Evolutionary conservation across 2,329 filamentous ascomycete species (phyloP).

Genomic region (Botrytis paeoniae): DNA sequence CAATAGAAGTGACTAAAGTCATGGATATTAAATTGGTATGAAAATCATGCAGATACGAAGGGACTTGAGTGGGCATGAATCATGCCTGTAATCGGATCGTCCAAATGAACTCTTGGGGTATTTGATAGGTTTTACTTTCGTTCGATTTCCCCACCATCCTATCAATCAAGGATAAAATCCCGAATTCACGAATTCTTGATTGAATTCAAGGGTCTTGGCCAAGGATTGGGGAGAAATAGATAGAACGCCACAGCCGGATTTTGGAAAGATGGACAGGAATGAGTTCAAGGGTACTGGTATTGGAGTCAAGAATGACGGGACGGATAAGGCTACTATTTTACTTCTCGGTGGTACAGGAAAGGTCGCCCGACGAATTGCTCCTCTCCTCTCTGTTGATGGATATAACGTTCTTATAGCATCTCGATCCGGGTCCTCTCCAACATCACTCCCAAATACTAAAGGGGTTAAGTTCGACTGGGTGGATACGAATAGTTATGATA

Average conservation of each 20-base stretch:
- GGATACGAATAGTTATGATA: slow-evolving; percentile 42
- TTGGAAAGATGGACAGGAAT: neutral
- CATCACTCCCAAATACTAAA: slow-evolving; percentile 13
- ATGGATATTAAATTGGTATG: neutral
- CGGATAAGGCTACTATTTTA: neutral
- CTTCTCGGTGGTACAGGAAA: slow-evolving; percentile 48
- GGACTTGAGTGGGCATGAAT: neutral
- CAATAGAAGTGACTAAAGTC: neutral
- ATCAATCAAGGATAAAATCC: neutral
- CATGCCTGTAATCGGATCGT: neutral
- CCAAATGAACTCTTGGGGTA: neutral
- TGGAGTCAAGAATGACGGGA: neutral
- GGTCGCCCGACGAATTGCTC: slow-evolving; percentile 42
- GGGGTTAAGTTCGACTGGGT: slow-evolving; percentile 46
- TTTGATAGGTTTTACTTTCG: neutral
- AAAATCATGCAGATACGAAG: neutral
- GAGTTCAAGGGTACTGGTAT: neutral
- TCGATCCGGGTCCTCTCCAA: slow-evolving; percentile 36
- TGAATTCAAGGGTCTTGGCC: neutral
- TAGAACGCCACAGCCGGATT: neutral
- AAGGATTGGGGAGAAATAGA: neutral
- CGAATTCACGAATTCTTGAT: neutral
- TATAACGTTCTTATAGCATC: slow-evolving; percentile 42
- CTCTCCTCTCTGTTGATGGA: slow-evolving; percentile 36
- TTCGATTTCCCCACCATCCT: neutral